Percentiles rank a stretch among this genome's conserved stretches.
phyloP scores from a whole-genome alignment of 805 yeast species.

The Isabelozyma gotoi region DNA sequence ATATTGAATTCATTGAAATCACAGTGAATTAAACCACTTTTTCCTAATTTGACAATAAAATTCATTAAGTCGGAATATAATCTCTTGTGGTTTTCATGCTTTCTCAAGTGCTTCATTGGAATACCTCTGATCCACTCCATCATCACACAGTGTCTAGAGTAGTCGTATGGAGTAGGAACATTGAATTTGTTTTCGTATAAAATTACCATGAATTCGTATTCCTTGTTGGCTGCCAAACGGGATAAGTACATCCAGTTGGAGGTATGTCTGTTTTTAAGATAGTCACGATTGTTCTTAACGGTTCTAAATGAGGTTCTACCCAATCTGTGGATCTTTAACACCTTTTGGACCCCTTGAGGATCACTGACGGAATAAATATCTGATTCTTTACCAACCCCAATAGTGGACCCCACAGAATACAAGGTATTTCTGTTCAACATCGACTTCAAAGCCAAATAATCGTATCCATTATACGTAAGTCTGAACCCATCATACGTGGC shows the following conservation, averaged over 20 bases:
- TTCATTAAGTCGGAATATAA: slow-evolving; percentile 85
- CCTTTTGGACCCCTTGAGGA: slow-evolving; percentile 59
- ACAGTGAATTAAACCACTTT: slow-evolving; percentile 92
- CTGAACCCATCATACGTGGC: slow-evolving; percentile 95
- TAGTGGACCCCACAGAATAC: slow-evolving; percentile 78
- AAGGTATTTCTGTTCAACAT: slow-evolving; percentile 73
- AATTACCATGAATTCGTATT: slow-evolving; percentile 82
- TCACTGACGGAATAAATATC: slow-evolving; percentile 87
- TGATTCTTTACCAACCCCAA: slow-evolving; percentile 97
- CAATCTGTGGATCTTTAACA: slow-evolving; percentile 85
- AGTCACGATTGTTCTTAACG: slow-evolving; percentile 92
- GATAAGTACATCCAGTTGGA: slow-evolving; percentile 93
- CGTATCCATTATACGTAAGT: slow-evolving; percentile 85
- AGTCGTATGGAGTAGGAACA: slow-evolving; percentile 88
- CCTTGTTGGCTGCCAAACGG: slow-evolving; percentile 87
- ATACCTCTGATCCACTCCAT: slow-evolving; percentile 92
- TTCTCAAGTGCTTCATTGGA: slow-evolving; percentile 80
- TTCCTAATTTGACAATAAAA: slow-evolving; percentile 79
- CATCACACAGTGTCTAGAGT: slow-evolving; percentile 85
- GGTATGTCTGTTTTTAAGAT: slow-evolving; percentile 70
- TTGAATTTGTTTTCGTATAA: slow-evolving; percentile 71
- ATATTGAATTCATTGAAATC: slow-evolving; percentile 97
- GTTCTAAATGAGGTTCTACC: slow-evolving; percentile 94
- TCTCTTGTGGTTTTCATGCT: slow-evolving; percentile 65
- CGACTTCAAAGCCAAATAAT: slow-evolving; percentile 85